A percentile compares a stretch with the other conserved stretches of the same genome.
These are phyloP conservation scores for Chlamydomonas sphaeroides DNA, from an alignment of 139 green algal species.

Conservation along the genomic window DNA sequence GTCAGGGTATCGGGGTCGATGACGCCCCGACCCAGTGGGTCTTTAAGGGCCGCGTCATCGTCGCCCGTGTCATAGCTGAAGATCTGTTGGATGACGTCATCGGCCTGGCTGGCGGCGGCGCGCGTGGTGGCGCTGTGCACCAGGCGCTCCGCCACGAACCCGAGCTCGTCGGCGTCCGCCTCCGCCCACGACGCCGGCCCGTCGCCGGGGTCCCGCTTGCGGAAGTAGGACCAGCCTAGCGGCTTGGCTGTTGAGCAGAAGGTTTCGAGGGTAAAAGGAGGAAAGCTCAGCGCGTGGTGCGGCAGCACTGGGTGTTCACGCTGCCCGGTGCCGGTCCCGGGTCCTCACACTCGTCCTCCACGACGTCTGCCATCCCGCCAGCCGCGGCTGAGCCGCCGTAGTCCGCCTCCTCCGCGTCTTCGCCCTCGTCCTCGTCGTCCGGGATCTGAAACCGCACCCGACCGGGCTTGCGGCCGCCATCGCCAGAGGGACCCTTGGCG, in stretches of 20 bases:
- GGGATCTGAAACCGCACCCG: background rate
- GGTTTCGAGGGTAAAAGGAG: no score
- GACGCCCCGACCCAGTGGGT: slow-evolving; percentile 44
- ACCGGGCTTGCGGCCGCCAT: background rate
- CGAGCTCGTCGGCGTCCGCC: slow-evolving; percentile 32
- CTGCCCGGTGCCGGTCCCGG: no score
- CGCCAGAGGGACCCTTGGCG: no score
- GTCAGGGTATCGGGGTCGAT: slow-evolving; percentile 35
- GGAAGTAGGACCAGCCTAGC: slow-evolving; percentile 34
- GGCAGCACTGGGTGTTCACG: no score
- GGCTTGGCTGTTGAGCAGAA: no score
- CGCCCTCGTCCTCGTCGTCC: background rate
- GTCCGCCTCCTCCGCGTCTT: background rate
- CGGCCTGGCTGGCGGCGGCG: slow-evolving; percentile 5
- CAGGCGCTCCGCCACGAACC: slow-evolving; percentile 34
- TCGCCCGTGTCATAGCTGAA: background rate
- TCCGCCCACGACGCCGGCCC: slow-evolving; percentile 27
- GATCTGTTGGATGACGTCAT: slow-evolving; percentile 37
- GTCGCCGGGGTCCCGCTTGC: slow-evolving; percentile 11
- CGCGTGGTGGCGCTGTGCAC: slow-evolving; percentile 21
- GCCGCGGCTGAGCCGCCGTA: background rate
- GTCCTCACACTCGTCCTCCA: slow-evolving; percentile 31
- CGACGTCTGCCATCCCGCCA: background rate
- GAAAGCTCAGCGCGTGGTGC: no score
- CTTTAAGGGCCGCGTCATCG: background rate